Base-by-base conservation (phyloP, 306 rosid genomes). In the Malus orientalis region DNA sequence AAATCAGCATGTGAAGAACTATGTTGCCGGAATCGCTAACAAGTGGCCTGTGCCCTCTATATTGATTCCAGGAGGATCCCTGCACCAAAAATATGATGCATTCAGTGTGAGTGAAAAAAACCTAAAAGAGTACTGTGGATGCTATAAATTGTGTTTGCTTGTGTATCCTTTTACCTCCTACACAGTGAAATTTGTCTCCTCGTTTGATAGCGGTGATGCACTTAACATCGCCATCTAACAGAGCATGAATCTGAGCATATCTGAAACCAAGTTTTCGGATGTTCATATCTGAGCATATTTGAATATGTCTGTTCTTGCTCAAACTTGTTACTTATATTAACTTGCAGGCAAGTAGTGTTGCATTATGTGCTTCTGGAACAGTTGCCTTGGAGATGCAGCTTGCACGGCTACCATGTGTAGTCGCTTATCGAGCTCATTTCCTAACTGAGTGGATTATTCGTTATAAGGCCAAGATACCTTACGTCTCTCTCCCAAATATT, bases 291-390 rank as follows among this genome's bases (percentile, higher is more conserved):
- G 25, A 29, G 6, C 38, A 22, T 22, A 66, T n/a, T 18, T 51
- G 14, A 16, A 7, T 54, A 2, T 65, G 18, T 55, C 74, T 57
- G 64, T n/a, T 54, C 14, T 54, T 53, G 64, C 78, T 73, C 61
- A 58, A 32, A 59, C 25, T 18, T 29, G 58, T 68, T 38, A 33
- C 75, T 22, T 2, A 8, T 25, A 25, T 25, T 25, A 64, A 82
- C 15, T 86, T 81, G 75, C 91, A 92, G 97, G 98, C 96, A 10
- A 90, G 98, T 76, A 90, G 64, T 72, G 96, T 87, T 69, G 97
- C 97, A 1, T 82, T 95, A 72, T 95, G 98, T 79, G 79, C 98
- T 75, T 95, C 97, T 15, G 98, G 98, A 70, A 92, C 98, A 14
- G 96, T 85, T 60, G 90, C 92, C 70, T 82, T 86, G 60, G 97